phyloP scores from a whole-genome alignment of 371 early-diverging fungal species.

The Syncephalastrum racemosum region DNA sequence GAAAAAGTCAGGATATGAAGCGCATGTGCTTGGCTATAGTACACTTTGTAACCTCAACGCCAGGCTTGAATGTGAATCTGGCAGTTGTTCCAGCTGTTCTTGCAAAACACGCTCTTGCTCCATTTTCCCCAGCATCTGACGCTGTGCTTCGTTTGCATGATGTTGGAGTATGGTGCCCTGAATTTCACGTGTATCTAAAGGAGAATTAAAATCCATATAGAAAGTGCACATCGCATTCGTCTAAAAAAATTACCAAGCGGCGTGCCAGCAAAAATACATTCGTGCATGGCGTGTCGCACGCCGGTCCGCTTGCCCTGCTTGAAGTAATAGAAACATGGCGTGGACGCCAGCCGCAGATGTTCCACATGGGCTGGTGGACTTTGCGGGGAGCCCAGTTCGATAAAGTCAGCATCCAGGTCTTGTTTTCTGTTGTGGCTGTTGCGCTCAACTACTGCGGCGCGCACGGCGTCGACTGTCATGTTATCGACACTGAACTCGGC shows the following conservation, averaged over 20 bases:
- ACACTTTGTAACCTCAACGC: too few relatives aligned
- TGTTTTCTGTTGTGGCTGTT: conserved; percentile 19
- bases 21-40: too few relatives aligned
- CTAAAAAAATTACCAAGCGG: conserved; percentile 22
- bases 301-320: conserved; percentile 49
- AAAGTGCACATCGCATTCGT: conserved; percentile 56
- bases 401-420: conserved; percentile 45
- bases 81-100: too few relatives aligned
- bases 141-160: too few relatives aligned
- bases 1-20: too few relatives aligned
- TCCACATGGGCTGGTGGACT: conserved; percentile 32
- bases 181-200: too few relatives aligned
- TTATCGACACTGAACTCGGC: conserved; percentile 22
- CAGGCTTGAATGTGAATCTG: too few relatives aligned
- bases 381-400: conserved; percentile 13
- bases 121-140: too few relatives aligned
- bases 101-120: too few relatives aligned
- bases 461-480: conserved; percentile 18
- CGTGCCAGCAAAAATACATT: conserved; percentile 35
- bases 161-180: too few relatives aligned
- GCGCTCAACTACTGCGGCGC: conserved; percentile 1
- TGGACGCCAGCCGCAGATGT: conserved; percentile 62
- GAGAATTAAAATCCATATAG: neutral
- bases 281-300: conserved; percentile 46
- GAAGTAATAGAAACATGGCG: conserved; percentile 63